phyloP scores from a whole-genome alignment of 2,329 filamentous ascomycete genomes.

The Colletotrichum endophyticum region DNA sequence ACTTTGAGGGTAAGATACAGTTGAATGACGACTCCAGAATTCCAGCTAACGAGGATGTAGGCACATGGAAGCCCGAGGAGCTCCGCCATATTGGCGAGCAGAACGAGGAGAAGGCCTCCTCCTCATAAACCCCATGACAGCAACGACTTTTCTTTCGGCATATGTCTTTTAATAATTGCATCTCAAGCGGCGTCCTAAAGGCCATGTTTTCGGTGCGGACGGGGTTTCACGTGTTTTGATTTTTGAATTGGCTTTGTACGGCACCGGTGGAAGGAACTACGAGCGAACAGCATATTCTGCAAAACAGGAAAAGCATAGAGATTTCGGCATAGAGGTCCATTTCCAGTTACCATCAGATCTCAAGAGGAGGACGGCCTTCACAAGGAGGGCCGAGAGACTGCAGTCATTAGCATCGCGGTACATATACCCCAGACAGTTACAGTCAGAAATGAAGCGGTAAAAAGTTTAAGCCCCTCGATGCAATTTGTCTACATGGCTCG shows the following conservation, averaged over 20 bases:
- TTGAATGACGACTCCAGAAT: neutral
- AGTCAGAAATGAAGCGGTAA: constrained; percentile 3
- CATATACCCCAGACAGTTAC: constrained; percentile 13
- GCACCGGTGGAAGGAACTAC: neutral
- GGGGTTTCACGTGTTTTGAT: neutral
- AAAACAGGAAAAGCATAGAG: constrained; percentile 10
- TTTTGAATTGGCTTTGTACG: neutral
- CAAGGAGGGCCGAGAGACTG: neutral
- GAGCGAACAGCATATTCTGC: constrained; percentile 8
- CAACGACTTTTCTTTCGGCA: neutral
- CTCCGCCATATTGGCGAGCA: constrained; percentile 71
- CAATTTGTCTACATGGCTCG: neutral
- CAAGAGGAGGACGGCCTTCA: neutral
- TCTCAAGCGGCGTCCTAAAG: constrained; percentile 1
- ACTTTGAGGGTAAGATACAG: constrained; percentile 79
- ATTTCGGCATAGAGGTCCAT: constrained; percentile 11
- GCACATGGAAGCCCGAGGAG: constrained; percentile 77
- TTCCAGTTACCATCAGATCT: neutral
- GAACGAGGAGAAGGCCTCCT: constrained; percentile 24
- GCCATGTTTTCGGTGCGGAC: neutral
- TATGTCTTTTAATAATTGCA: constrained; percentile 13
- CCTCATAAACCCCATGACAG: constrained; percentile 11
- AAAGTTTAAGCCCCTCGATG: neutral
- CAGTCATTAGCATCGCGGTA: constrained; percentile 6
- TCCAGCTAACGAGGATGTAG: constrained; percentile 41